Base-by-base conservation (phyloP, 2,329 filamentous ascomycete genomes). In the Botryotinia calthae region DNA sequence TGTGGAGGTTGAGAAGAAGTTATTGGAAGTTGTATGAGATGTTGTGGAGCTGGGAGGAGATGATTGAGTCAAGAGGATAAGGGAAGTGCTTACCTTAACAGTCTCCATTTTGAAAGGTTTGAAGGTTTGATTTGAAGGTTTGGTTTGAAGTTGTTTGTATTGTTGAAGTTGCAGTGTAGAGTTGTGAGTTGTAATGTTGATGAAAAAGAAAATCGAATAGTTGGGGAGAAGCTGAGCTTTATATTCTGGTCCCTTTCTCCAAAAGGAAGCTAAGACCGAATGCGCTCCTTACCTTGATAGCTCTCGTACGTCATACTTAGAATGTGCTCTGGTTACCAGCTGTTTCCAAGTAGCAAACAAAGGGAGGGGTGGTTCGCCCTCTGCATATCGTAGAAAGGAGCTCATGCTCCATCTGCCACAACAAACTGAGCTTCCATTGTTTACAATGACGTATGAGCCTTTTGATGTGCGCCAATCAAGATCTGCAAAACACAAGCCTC, bases 71-170 rank as follows among this genome's bases (percentile, higher is more conserved):
- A 40, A 25, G 44, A n/a, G 22, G 14, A 66, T 34, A 34, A 14
- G 12, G 14, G 62, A 18, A 34, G 54, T 2, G 72, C 75, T 44
- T 79, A 76, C 78, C 80, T 81, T 81, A 70, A 81, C 73, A 74
- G 80, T 72, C 73, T 82, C 81, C 81, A 82, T 82, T 79, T 73
- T 80, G 78, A 79, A 74, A 25, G 37, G 51, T 69, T 73, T 73
- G 48, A 62, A 72, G 72, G 51, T 54, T 75, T 73, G 68, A 59
- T 73, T 75, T 70, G 65, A 75, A 69, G 68, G 37, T 73, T 75
- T 74, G 64, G 46, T 61, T 73, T 75, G n/a, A 44, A 54, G 22
- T 51, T 73, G 65, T 40, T 69, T n/a, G 65, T n/a, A 6, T 75
- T 73, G 69, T 76, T 78, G 73, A 66, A 75, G 63, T 65, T 54